These are phyloP conservation scores for Mycoemilia scoparia DNA, from an alignment of 192 early-diverging fungal species.

Conservation along the genomic window DNA sequence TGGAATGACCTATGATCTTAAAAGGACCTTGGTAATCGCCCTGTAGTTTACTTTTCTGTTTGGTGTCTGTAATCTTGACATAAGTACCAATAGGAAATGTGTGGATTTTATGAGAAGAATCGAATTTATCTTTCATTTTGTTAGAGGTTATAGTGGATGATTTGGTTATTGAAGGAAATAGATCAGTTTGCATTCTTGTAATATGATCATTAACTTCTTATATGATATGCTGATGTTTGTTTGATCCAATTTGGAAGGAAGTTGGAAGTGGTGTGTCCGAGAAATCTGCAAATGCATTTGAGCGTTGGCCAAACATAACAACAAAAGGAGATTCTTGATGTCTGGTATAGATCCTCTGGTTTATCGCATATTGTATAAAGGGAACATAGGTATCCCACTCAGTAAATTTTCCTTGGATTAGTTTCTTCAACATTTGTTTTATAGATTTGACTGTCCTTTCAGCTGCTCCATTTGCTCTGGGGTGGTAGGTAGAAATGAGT, in stretches of 20 bases:
- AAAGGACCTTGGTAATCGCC: slow-evolving; percentile 11
- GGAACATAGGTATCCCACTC: slow-evolving; percentile 17
- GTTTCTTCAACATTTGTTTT: slow-evolving; percentile 10
- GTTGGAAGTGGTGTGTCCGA: not conserved
- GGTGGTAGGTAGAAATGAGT: slow-evolving; percentile 18
- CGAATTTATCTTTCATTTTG: slow-evolving; percentile 1
- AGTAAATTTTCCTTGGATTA: slow-evolving; percentile 2
- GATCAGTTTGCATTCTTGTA: no score
- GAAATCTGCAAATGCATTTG: slow-evolving; percentile 15
- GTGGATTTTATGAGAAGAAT: slow-evolving; percentile 5
- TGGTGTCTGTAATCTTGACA: slow-evolving; percentile 5
- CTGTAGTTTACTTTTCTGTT: slow-evolving; percentile 1
- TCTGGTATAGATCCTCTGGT: slow-evolving; percentile 7
- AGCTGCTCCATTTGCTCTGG: slow-evolving; percentile 27
- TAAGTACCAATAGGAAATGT: slow-evolving; percentile 1
- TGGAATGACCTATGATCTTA: slow-evolving; percentile 3
- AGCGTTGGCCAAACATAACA: slow-evolving; percentile 22
- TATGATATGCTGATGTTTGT: not conserved
- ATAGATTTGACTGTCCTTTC: slow-evolving; percentile 15
- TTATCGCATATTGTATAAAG: slow-evolving; percentile 17
- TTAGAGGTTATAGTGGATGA: not conserved
- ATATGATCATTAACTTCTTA: no score
- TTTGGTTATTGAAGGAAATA: not conserved
- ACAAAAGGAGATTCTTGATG: slow-evolving; percentile 21
- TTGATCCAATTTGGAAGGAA: not conserved